phyloP scores from a whole-genome alignment of 2,329 filamentous ascomycete genomes.

The Truncatella angustata region DNA sequence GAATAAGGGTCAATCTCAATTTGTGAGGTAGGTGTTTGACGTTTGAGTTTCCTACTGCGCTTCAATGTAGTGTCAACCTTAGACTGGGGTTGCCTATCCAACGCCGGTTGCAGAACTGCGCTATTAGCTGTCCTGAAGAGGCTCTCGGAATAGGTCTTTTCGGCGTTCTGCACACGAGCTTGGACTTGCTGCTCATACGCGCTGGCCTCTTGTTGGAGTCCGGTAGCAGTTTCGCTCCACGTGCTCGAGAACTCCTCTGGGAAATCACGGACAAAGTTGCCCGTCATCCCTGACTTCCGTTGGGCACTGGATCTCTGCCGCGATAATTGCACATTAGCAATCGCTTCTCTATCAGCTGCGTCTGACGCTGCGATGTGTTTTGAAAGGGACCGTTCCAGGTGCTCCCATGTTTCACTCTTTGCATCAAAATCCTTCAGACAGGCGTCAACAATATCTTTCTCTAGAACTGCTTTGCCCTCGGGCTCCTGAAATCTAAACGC shows the following conservation, averaged over 20 bases:
- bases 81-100: conserved; percentile 22
- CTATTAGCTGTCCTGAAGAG: conserved; percentile 20
- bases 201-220: conserved; percentile 10
- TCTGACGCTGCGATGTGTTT: conserved; percentile 27
- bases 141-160: conserved; percentile 22
- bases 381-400: conserved; percentile 29
- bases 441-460: conserved; percentile 31
- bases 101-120: conserved; percentile 24
- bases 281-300: conserved; percentile 34
- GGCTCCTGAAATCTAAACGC: conserved; percentile 34
- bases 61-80: conserved; percentile 7
- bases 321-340: conserved; percentile 18
- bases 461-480: conserved; percentile 25
- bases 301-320: conserved; percentile 20
- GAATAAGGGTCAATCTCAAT: conserved; percentile 37
- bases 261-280: conserved; percentile 50
- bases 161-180: conserved; percentile 17
- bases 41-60: conserved; percentile 7
- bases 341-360: conserved; percentile 25
- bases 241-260: conserved; percentile 47
- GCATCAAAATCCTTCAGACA: conserved; percentile 38
- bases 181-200: conserved; percentile 14
- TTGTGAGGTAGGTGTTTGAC: conserved; percentile 10
- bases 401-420: conserved; percentile 25
- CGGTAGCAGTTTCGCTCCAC: conserved; percentile 31